Base-by-base conservation (phyloP, 2,329 filamentous ascomycete genomes). In the Colletotrichum sp. region DNA sequence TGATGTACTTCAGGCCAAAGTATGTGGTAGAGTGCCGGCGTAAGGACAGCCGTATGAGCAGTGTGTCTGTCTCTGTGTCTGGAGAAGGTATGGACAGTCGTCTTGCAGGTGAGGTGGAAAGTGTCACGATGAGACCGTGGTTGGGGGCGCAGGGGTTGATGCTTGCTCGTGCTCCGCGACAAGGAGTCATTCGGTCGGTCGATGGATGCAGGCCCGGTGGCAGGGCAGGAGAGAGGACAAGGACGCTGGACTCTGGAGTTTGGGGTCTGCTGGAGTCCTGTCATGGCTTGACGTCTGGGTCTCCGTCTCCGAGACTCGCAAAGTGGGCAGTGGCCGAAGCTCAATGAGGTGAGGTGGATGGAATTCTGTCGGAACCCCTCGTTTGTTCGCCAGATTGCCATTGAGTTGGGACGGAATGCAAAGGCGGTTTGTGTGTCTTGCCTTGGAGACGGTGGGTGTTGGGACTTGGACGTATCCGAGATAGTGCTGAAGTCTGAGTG, bases 41-140 rank as follows among this genome's bases (percentile, higher is more conserved):
- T 58, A 21, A 24, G 43, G 43, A 52, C 30, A 62, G 26, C 26
- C 24, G 24, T 30, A 28, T 58, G 24, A 58, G 21, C 26, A 58
- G 24, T 30, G 55, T 28, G 21, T 58, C 26, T 30, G 13, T 58
- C 26, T 58, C 55, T 34, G 30, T 34, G 30, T 69, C 56, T n/a
- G 56, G 56, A 26, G 56, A 8, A 28, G 9, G 18, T 60, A n/a
- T 6, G 56, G 10, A 60, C 56, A 30, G 28, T 62, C 16, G 32
- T 61, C n/a, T 32, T 61, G 58, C 32, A 61, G 34, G 58, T 21
- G 36, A 21, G n/a, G n/a, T 32, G 58, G 28, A 68, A 43, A 43
- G 71, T 64, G 32, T 70, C 66, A 73, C 58, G 58, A 70, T 64
- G 71, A 73, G 71, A 73, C 71, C 28, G 58, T 36, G 28, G 30